Evolutionary conservation across 352 stramenopile species (phyloP).

Genomic region (Saprolegnia parasitica): DNA sequence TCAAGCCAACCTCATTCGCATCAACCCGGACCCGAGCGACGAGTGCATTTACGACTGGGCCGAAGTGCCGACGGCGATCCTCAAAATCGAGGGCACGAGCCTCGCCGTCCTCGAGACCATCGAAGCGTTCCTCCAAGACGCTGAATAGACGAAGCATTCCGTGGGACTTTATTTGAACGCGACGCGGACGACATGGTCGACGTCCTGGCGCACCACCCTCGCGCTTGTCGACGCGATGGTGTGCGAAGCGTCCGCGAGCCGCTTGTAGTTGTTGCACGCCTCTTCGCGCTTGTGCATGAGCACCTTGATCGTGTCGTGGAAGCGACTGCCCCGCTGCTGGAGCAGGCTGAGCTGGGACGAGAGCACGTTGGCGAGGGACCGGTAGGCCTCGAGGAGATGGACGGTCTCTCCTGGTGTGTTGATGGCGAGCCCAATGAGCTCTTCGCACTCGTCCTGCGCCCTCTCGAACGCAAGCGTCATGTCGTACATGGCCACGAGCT

Average conservation of each 20-base stretch:
- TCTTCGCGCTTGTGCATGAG: conserved; percentile 21
- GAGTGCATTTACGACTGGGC: conserved; percentile 42
- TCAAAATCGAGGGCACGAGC: conserved; percentile 49
- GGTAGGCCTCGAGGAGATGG: conserved; percentile 27
- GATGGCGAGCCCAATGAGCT: neutral
- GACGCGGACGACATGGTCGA: no score
- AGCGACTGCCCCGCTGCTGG: conserved; percentile 25
- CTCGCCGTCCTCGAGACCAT: conserved; percentile 57
- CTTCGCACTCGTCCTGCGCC: conserved; percentile 20
- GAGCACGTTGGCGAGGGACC: conserved; percentile 15
- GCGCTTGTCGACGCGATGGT: neutral
- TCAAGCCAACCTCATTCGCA: conserved; percentile 62
- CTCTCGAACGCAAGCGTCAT: conserved; percentile 14
- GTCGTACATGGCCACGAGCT: conserved; percentile 18
- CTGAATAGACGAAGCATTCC: neutral
- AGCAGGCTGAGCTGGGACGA: conserved; percentile 23
- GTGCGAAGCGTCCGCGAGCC: neutral
- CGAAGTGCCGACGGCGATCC: conserved; percentile 40
- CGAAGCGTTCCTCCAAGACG: conserved; percentile 29
- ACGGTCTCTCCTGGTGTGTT: conserved; percentile 3
- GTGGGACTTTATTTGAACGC: no score
- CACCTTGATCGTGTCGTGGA: conserved; percentile 28
- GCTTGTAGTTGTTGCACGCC: conserved; percentile 23
- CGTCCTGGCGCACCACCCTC: no score
- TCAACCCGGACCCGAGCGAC: conserved; percentile 65